Percentiles rank a stretch among this genome's conserved stretches.
These are phyloP conservation scores for Trichoderma polysporum DNA, from an alignment of 2,329 filamentous ascomycete genomes.

Conservation along the genomic window DNA sequence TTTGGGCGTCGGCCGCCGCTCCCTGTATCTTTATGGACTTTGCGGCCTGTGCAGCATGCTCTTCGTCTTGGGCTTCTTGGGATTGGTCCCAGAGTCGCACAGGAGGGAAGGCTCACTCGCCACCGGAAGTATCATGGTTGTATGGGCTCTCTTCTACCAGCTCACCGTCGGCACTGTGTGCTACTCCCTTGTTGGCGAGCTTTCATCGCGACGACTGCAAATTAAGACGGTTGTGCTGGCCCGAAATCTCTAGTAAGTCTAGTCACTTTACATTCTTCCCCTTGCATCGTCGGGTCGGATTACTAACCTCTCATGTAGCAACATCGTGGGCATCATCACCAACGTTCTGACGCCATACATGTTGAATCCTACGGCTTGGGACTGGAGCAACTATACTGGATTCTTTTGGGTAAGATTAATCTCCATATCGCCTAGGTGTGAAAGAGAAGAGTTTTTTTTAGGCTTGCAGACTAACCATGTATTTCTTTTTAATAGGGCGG, in stretches of 20 bases:
- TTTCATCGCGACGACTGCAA: constrained; percentile 78
- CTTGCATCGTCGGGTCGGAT: neutral
- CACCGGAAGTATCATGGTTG: constrained; percentile 81
- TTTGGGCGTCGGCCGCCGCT: constrained; percentile 69
- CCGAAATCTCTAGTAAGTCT: constrained; percentile 66
- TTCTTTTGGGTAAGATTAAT: constrained; percentile 69
- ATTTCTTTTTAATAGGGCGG: constrained; percentile 50
- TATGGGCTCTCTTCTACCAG: constrained; percentile 82
- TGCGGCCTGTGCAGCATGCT: constrained; percentile 74
- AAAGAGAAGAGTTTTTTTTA: neutral
- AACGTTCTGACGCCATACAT: constrained; percentile 86
- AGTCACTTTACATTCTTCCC: neutral
- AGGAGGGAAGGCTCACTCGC: constrained; percentile 65
- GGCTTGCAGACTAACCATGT: neutral
- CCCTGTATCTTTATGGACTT: constrained; percentile 74
- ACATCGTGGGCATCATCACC: constrained; percentile 78
- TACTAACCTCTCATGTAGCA: constrained; percentile 44
- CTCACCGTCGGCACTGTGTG: constrained; percentile 85
- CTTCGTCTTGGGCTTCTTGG: constrained; percentile 79
- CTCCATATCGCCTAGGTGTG: no score
- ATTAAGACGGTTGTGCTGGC: constrained; percentile 91
- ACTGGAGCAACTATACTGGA: constrained; percentile 83
- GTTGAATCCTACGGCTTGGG: constrained; percentile 83
- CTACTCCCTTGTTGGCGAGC: constrained; percentile 83
- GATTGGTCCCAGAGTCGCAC: constrained; percentile 64